Evolutionary conservation across 257 asterid species (phyloP), one percentile per base, ranked within the genome.

Genomic region (Solanum neorickii): DNA sequence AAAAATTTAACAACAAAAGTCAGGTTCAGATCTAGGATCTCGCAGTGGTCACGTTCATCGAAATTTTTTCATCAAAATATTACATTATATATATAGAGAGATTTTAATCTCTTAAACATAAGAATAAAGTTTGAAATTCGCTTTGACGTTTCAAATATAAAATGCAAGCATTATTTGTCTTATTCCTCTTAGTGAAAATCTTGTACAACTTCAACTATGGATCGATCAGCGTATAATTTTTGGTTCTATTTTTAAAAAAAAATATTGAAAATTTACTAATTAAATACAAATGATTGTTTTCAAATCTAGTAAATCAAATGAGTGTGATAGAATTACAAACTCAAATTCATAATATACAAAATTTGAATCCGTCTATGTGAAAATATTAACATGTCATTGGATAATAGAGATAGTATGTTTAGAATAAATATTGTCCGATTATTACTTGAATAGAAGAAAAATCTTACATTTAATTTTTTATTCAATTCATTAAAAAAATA

Each of bases 251-350:
- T n/a, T n/a, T n/a, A n/a, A n/a, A n/a, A n/a, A n/a, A n/a, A 49
- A 14, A 49, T 15, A 9, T 49, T 49, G 1, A 49, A 15, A 49
- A 49, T 15, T 49, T 49, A 15, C 21, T 15, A 49, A 49, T 49
- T 5, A 49, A 15, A 49, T 49, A 49, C 21, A 49, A 13, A 0
- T 15, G 1, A 15, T 2, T 0, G 1, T 15, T 15, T 0, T 49
- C 60, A 49, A 49, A 49, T 49, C 0, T 7, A 49, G 60, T 49
- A 49, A 49, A 15, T 49, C 8, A 49, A 49, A 49, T 49, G 9
- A 49, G 59, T 15, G 0, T 2, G 23, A 52, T 16, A 6, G 60
- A 52, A 52, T 16, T 52, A 52, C 10, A 52, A 52, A 52, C 1
- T 52, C 60, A 52, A 16, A 52, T 3, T 52, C 60, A 52, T 16